Evolutionary conservation across 345 rosid species (phyloP).

Genomic region (Durio zibethinus): DNA sequence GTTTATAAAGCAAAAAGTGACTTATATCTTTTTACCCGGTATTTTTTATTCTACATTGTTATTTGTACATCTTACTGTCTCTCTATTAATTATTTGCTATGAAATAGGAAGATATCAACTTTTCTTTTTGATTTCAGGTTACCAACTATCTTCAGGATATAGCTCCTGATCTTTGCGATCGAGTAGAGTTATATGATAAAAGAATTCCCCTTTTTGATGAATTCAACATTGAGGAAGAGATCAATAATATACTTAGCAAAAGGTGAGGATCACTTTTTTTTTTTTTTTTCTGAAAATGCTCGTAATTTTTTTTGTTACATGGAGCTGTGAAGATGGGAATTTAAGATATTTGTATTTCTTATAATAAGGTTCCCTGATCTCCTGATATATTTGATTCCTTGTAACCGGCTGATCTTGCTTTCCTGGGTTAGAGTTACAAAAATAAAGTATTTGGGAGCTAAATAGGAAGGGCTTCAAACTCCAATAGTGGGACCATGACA

Average conservation of each 20-base stretch:
- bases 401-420: neutral
- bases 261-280: slow-evolving; percentile 44
- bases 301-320: neutral
- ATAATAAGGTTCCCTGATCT: neutral
- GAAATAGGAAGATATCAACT: neutral
- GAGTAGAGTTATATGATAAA: slow-evolving; percentile 75
- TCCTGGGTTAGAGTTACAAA: neutral
- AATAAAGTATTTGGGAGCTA: neutral
- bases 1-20: neutral
- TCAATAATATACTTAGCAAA: slow-evolving; percentile 81
- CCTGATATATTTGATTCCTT: neutral
- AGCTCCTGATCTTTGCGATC: slow-evolving; percentile 90
- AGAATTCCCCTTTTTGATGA: slow-evolving; percentile 81
- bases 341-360: neutral
- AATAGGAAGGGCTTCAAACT: neutral
- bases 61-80: neutral
- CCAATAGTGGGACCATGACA: neutral
- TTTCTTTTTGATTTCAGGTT: slow-evolving; percentile 50
- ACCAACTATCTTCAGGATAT: slow-evolving; percentile 94
- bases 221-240: slow-evolving; percentile 83
- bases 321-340: neutral
- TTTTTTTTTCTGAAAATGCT: neutral
- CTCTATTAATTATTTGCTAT: slow-evolving; percentile 14
- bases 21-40: neutral
- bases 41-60: neutral